phyloP scores from a whole-genome alignment of 371 early-diverging fungal species.

The Capillidium rhysosporum region DNA sequence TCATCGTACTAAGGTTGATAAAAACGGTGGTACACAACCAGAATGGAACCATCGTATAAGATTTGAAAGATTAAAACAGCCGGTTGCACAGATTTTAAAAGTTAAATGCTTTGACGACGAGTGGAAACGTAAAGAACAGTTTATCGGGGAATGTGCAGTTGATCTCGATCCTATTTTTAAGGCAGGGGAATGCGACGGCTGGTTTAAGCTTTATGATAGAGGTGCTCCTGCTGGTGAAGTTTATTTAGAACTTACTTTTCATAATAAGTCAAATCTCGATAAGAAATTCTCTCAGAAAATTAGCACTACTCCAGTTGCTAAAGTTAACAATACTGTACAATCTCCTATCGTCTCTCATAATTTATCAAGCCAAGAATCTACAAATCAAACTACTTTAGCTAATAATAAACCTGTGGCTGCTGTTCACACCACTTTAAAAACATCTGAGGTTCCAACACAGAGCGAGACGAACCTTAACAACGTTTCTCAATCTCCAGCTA shows the following conservation, averaged over 20 bases:
- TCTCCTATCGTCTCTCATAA: background rate
- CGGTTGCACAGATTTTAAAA: background rate
- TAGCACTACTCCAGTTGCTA: background rate
- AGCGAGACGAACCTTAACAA: too few species aligned
- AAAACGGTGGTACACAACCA: conserved; percentile 4
- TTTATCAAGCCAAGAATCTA: background rate
- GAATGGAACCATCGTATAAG: conserved; percentile 5
- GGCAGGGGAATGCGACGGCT: conserved; percentile 6
- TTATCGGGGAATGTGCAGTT: conserved; percentile 1
- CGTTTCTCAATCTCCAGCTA: too few species aligned
- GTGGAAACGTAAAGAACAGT: conserved; percentile 1
- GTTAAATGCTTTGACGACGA: conserved; percentile 3
- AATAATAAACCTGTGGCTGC: background rate
- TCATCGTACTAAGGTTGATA: conserved; percentile 3
- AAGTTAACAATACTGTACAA: background rate
- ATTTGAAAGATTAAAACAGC: background rate
- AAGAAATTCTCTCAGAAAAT: conserved; percentile 12
- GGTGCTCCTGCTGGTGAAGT: conserved; percentile 3
- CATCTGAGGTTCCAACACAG: too few species aligned
- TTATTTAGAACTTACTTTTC: conserved; percentile 6
- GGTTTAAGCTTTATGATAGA: conserved; percentile 2
- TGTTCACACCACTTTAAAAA: background rate
- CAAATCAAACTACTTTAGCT: background rate
- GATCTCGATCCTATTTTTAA: conserved; percentile 2
- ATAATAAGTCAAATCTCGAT: background rate